phyloP scores from a whole-genome alignment of 495 filamentous ascomycete species.

The Aspergillus asperescens region DNA sequence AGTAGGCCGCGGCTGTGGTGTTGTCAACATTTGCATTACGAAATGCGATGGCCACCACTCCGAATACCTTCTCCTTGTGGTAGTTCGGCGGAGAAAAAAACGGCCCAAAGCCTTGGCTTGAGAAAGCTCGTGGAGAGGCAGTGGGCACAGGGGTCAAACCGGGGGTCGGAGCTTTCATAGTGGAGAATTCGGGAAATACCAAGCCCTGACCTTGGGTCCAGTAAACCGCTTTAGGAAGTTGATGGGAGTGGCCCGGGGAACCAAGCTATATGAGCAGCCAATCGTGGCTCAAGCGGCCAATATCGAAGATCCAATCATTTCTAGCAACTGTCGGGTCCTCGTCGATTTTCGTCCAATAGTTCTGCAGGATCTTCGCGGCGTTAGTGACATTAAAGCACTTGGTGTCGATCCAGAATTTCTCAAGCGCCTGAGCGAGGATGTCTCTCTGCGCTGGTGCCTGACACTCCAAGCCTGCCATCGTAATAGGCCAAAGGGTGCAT shows the following conservation, averaged over 20 bases:
- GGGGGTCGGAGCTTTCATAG: not conserved
- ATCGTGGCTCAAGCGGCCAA: constrained; percentile 32
- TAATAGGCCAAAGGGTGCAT: constrained; percentile 54
- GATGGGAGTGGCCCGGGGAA: constrained; percentile 8
- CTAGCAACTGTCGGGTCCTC: not conserved
- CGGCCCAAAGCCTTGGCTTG: not conserved
- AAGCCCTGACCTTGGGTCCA: not conserved
- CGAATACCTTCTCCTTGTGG: constrained; percentile 5
- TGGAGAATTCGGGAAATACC: not conserved
- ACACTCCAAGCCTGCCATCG: constrained; percentile 50
- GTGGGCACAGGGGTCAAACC: no score
- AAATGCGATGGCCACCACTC: not conserved
- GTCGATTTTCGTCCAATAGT: constrained; percentile 18
- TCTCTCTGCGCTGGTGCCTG: constrained; percentile 22
- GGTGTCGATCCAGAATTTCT: constrained; percentile 35
- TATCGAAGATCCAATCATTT: constrained; percentile 36
- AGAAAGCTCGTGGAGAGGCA: no score
- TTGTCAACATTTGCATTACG: not conserved
- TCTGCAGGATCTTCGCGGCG: constrained; percentile 20
- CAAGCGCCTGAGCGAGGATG: constrained; percentile 26
- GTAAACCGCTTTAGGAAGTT: constrained; percentile 7
- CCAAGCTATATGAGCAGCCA: constrained; percentile 35
- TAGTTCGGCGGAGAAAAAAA: not conserved
- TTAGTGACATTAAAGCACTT: constrained; percentile 38
- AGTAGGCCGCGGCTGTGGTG: not conserved